phyloP scores from a whole-genome alignment of 306 rosid species.

The Malus fusca region DNA sequence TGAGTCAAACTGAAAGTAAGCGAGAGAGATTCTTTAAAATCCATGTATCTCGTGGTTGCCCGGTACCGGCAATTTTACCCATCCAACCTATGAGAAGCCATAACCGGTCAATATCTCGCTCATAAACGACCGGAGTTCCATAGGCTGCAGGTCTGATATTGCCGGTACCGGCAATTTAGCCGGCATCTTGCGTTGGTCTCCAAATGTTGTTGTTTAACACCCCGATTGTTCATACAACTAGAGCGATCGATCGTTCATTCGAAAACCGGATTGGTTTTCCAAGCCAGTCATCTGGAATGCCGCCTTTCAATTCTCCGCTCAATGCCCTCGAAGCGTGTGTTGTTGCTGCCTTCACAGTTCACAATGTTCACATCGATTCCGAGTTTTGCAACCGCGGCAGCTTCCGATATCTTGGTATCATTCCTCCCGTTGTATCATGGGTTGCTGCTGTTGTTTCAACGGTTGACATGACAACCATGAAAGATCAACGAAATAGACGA shows the following conservation, averaged over 20 bases:
- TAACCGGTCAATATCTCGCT: too few species aligned
- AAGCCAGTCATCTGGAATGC: constrained; percentile 79
- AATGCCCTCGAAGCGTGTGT: constrained; percentile 65
- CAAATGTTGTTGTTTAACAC: neutral
- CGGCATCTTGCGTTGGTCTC: too few species aligned
- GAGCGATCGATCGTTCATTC: constrained; percentile 6
- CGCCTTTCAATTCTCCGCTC: constrained; percentile 54
- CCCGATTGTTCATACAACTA: neutral
- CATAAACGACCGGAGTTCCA: neutral
- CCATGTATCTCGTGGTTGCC: too few species aligned
- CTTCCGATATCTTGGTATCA: constrained; percentile 78
- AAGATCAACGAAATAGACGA: neutral
- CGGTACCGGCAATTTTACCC: too few species aligned
- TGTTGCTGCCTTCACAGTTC: constrained; percentile 85
- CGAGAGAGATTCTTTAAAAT: too few species aligned
- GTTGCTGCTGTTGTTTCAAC: constrained; percentile 48
- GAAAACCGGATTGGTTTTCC: constrained; percentile 65
- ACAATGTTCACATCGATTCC: constrained; percentile 88
- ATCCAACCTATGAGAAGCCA: too few species aligned
- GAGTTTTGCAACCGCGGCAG: constrained; percentile 82
- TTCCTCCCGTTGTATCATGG: constrained; percentile 90
- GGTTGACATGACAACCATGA: constrained; percentile 8
- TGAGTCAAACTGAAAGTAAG: too few species aligned
- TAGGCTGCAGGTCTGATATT: neutral
- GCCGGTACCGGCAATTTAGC: too few species aligned